A percentile compares a stretch with the other conserved stretches of the same genome.
Evolutionary conservation across 768 basidiomycete species (phyloP).

Genomic region (Melanogaster broomeanus): DNA sequence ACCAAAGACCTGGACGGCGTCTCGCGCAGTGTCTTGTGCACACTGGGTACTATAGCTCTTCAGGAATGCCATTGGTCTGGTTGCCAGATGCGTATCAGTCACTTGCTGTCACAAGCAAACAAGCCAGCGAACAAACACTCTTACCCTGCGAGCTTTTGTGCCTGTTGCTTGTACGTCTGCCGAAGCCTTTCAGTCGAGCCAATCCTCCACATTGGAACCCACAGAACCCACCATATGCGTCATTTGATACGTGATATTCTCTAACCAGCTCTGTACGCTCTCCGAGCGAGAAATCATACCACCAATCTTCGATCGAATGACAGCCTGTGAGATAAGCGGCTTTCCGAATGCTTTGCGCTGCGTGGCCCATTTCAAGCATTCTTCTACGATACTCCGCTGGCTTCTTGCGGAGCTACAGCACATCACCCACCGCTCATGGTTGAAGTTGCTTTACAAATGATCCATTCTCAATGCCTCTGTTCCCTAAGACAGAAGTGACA

Average conservation of each 20-base stretch:
- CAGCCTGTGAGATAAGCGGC: constrained; percentile 78
- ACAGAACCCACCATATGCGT: constrained; percentile 60
- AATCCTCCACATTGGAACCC: not conserved
- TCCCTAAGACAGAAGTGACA: not conserved
- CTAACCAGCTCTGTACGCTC: constrained; percentile 82
- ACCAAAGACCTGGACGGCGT: constrained; percentile 81
- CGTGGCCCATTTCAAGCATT: constrained; percentile 87
- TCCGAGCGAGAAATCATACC: constrained; percentile 87
- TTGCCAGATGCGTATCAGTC: not conserved
- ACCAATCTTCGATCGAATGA: constrained; percentile 87
- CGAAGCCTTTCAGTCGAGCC: constrained; percentile 3
- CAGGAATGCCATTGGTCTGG: constrained; percentile 72
- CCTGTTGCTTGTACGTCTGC: constrained; percentile 72
- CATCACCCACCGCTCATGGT: constrained; percentile 96
- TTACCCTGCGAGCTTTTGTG: constrained; percentile 71
- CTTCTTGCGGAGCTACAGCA: constrained; percentile 69
- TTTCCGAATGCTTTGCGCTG: constrained; percentile 94
- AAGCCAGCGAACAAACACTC: constrained; percentile 7
- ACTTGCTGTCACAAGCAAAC: not conserved
- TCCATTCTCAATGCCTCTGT: not conserved
- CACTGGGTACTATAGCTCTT: constrained; percentile 78
- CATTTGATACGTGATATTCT: constrained; percentile 88
- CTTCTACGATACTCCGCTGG: constrained; percentile 73
- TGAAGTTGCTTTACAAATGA: constrained; percentile 70
- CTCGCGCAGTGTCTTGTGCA: constrained; percentile 78